phyloP scores from a whole-genome alignment of 805 yeast genomes.

The Ogataea pini region DNA sequence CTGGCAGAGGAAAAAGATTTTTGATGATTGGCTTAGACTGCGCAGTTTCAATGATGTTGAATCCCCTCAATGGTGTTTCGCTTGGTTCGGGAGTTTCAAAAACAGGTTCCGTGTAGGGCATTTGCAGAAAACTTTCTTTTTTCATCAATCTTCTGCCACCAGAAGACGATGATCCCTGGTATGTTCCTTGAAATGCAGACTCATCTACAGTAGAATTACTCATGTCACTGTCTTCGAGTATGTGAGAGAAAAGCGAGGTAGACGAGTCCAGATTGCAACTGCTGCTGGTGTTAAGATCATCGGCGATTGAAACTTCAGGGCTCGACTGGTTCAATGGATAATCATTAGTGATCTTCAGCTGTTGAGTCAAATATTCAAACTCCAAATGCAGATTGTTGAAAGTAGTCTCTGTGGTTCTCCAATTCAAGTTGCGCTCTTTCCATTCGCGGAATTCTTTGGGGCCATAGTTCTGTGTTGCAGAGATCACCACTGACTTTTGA shows the following conservation, averaged over 20 bases:
- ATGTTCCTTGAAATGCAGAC: conserved; percentile 2
- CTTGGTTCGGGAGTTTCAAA: not conserved
- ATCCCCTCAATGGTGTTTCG: conserved; percentile 18
- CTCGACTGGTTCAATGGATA: conserved; percentile 1
- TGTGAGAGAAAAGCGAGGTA: conserved; percentile 15
- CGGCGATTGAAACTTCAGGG: not conserved
- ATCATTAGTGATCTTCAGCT: conserved; percentile 25
- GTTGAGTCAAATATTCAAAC: conserved; percentile 37
- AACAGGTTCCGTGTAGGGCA: conserved; percentile 7
- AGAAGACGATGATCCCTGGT: not conserved
- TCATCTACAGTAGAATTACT: conserved; percentile 13
- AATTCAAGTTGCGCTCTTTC: conserved; percentile 40
- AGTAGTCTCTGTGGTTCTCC: conserved; percentile 49
- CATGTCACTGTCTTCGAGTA: conserved; percentile 13
- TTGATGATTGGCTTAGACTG: not conserved
- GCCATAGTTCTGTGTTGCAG: conserved; percentile 26
- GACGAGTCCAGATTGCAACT: conserved; percentile 4
- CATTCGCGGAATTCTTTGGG: conserved; percentile 22
- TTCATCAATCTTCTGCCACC: conserved; percentile 25
- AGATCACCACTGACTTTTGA: conserved; percentile 13
- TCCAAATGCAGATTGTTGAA: conserved; percentile 45
- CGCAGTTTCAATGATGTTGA: conserved; percentile 8
- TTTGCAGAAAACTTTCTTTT: conserved; percentile 33
- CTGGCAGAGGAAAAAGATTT: not conserved
- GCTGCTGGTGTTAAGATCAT: conserved; percentile 3